Base-by-base conservation (phyloP, 768 basidiomycete genomes). In the Podaxis sp. region DNA sequence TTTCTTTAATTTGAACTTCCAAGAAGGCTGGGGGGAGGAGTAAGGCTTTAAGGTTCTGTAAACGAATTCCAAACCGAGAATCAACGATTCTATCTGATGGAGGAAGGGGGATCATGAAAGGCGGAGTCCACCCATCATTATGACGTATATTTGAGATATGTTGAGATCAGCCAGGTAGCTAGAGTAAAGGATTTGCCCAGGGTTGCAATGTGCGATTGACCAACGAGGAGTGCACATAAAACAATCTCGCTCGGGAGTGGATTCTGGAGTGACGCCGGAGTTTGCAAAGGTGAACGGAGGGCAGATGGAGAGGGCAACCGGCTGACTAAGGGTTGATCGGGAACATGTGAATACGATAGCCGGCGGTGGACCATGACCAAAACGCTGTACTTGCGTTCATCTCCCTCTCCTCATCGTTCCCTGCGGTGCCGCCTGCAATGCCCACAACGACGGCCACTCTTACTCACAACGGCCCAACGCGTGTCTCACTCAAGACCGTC, bases 381-480 rank as follows among this genome's bases (percentile, higher is more conserved):
- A 51, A 40, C 53, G 59, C 59, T 30, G 52, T 44, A 26, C 40
- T 46, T 28, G 42, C 17, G 15, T 62, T 48, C 30, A 28, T 30
- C 52, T 15, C 44, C 28, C 30, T 46, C 44, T 46, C 44, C 44
- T 46, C 51, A 6, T 38, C n/a, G 24, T 44, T 30, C n/a, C 40
- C 60, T 6, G 11, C 39, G 3, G 60, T 46, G 52, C 40, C 55
- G 28, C 36, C 60, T 24, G n/a, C 63, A n/a, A 67, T 67, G 66
- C 64, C 66, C 24, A 67, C 66, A 57, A 52, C 66, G 44, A 67
- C 66, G 33, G 54, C 48, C 28, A 67, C 66, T 17, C 42, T 64
- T 13, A 67, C 66, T 19, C 33, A 52, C 54, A 63, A 51, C 42
- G 62, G 61, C 28, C 44, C 63, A 17, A 26, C 59, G 3, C 49